Conservation (phyloP, 2,329 filamentous ascomycete species). For the Pseudogymnoascus sp. region DNA sequence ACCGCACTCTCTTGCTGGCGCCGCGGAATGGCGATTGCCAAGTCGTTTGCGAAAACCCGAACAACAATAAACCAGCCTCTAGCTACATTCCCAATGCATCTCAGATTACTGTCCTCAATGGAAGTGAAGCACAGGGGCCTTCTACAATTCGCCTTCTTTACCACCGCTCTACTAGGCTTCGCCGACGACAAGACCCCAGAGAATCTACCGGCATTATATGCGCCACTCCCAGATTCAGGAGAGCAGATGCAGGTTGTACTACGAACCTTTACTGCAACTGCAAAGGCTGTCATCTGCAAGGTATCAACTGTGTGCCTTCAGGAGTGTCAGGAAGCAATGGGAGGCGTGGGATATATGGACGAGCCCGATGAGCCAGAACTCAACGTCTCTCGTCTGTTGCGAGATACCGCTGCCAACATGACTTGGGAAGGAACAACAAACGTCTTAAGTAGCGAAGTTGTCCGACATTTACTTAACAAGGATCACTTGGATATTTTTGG, state of each 20-base stretch:
- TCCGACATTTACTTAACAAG: constrained; percentile 13
- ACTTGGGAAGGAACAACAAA: constrained; percentile 15
- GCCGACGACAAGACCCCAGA: constrained; percentile 29
- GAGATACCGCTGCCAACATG: constrained; percentile 12
- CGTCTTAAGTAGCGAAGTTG: constrained; percentile 11
- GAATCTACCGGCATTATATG: constrained; percentile 25
- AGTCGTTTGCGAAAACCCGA: constrained; percentile 34
- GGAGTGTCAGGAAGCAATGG: constrained; percentile 33
- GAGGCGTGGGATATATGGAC: constrained; percentile 34
- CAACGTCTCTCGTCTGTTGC: constrained; percentile 10
- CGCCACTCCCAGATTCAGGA: constrained; percentile 30
- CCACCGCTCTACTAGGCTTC: constrained; percentile 29
- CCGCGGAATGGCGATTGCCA: constrained; percentile 33
- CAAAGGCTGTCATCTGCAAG: constrained; percentile 32
- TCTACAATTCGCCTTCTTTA: constrained; percentile 33
- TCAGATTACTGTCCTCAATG: constrained; percentile 32
- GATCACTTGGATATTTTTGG: constrained; percentile 14
- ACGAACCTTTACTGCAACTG: constrained; percentile 18
- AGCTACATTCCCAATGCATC: constrained; percentile 34
- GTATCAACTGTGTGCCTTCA: constrained; percentile 27
- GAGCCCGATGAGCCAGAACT: constrained; percentile 21
- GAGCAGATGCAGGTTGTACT: constrained; percentile 18
- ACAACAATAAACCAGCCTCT: constrained; percentile 31
- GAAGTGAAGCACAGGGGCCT: constrained; percentile 33
- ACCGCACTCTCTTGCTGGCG: constrained; percentile 32